Conservation (phyloP, 257 asterid genomes). For the Solanum peruvianum region DNA sequence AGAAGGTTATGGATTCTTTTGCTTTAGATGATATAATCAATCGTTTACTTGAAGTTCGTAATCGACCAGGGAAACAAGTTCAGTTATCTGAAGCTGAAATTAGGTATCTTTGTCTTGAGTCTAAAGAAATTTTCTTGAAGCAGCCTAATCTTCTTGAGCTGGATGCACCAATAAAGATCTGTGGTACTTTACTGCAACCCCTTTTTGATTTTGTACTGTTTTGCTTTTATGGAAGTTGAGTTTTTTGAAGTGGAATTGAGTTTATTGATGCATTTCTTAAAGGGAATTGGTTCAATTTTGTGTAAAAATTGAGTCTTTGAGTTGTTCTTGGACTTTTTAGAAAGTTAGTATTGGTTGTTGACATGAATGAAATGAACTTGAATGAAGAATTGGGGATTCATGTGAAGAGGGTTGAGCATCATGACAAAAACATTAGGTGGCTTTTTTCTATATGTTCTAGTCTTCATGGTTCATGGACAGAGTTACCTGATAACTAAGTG, state of each 20-base stretch:
- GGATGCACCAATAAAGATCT: constrained; percentile 92
- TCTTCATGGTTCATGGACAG: too few species aligned
- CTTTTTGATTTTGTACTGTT: not conserved
- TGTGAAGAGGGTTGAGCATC: not conserved
- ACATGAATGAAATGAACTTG: not conserved
- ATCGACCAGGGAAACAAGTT: constrained; percentile 79
- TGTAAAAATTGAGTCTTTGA: not conserved
- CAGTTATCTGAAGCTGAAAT: constrained; percentile 82
- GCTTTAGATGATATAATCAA: constrained; percentile 53
- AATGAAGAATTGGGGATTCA: not conserved
- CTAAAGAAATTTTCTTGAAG: constrained; percentile 56
- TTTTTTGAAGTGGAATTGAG: not conserved
- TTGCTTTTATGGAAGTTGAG: not conserved
- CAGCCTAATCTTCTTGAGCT: constrained; percentile 93
- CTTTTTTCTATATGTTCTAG: not conserved
- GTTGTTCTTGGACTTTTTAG: not conserved
- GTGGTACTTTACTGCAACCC: constrained; percentile 31
- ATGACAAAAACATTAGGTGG: not conserved
- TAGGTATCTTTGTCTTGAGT: constrained; percentile 57
- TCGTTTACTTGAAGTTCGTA: constrained; percentile 71
- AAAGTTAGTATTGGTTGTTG: not conserved
- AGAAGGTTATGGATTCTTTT: constrained; percentile 36
- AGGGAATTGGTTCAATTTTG: not conserved
- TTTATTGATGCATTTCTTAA: not conserved
- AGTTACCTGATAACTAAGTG: not conserved